These are phyloP conservation scores for Solanum chilense DNA, from an alignment of 257 asterid species.

Conservation along the genomic window DNA sequence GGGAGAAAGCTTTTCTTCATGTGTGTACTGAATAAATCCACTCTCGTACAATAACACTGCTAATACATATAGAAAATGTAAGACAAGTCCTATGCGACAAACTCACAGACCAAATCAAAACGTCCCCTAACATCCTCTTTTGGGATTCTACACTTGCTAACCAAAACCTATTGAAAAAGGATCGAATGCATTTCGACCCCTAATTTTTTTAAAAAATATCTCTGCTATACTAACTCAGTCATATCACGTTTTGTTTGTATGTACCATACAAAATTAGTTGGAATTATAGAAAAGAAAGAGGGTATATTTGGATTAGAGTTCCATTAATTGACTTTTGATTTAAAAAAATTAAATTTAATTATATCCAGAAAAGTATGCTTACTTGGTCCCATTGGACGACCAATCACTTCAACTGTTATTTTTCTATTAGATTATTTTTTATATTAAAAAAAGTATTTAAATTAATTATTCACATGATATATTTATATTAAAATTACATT, in stretches of 20 bases:
- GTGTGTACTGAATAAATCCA: too few relatives aligned
- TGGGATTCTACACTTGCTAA: background rate
- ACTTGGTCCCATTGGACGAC: conserved; percentile 6
- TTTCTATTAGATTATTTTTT: too few relatives aligned
- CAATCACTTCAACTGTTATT: too few relatives aligned
- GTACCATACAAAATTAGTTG: background rate
- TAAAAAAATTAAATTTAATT: background rate
- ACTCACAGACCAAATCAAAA: background rate
- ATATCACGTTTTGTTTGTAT: background rate
- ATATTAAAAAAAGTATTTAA: background rate
- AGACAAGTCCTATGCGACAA: background rate
- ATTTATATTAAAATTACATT: background rate
- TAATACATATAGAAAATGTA: background rate
- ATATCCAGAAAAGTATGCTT: conserved; percentile 10
- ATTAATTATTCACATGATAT: background rate
- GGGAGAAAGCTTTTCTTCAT: too few relatives aligned
- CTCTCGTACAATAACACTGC: too few relatives aligned
- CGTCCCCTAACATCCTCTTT: background rate
- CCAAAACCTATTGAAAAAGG: background rate
- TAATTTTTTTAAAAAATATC: rapidly evolving
- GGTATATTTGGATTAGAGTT: background rate
- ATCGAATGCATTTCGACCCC: background rate
- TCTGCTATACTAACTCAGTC: background rate
- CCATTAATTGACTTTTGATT: background rate
- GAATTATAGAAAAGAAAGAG: background rate